Base-by-base conservation (phyloP, 202 grass and related monocot species). In the Dendrocalamus latiflorus region DNA sequence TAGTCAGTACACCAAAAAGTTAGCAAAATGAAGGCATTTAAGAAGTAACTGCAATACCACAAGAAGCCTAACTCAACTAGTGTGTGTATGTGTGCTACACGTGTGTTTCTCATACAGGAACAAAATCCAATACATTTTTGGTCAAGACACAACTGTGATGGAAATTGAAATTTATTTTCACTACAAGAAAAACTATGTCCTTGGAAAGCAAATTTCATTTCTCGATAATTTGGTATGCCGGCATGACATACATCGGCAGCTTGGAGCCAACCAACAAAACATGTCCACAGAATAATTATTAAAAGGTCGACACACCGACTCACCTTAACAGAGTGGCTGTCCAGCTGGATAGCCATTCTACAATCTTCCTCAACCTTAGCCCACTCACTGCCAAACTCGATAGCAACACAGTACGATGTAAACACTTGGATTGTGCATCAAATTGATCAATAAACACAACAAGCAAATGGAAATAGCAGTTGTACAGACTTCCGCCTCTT, bases 261-360 rank as follows among this genome's bases (percentile, higher is more conserved):
- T 76, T 45, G 48, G 44, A 53, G 49, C 61, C 16, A 38, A 51
- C 65, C 39, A 45, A 63, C 22, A 74, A 53, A 64, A 50, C 64
- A 89, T 11, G 16, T 54, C 65, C 22, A 78, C 1, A 78, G 3
- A 17, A 16, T 74, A 38, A 37, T 6, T 55, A 54, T 20, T 54
- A 54, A 78, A 44, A 62, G 20, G 15, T 76, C 25, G 63, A 78
- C 66, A 24, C 65, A 73, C 2, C 21, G 9, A 49, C 80, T 83
- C 25, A 98, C 96, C 96, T 95, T 95, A 75, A 93, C 91, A 36
- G 93, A 98, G 74, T 93, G 89, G 76, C 65, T 90, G 61, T 95
- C 96, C 66, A 93, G 83, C 78, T 83, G 77, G 72, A 98, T 85
- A 81, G 96, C 93, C 25, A 9, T 92, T 84, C 81, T 92, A 81